Conservation (phyloP, 495 filamentous ascomycete species). For the Penicillium bialowiezense region DNA sequence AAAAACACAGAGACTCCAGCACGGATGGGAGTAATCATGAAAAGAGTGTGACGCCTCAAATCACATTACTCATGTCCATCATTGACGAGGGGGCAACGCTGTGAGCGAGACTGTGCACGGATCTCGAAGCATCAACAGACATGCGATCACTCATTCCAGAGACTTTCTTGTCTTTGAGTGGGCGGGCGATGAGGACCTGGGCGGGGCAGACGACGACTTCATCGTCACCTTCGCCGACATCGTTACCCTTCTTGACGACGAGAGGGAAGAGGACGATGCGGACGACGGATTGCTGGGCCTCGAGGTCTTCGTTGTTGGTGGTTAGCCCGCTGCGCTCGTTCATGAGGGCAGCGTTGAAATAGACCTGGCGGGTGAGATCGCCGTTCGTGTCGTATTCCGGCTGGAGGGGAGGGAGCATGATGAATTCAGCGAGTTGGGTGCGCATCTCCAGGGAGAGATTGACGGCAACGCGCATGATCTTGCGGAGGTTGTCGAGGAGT, state of each 20-base stretch:
- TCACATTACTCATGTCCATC: slow-evolving; percentile 52
- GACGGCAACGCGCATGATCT: slow-evolving; percentile 79
- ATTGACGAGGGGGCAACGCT: slow-evolving; percentile 41
- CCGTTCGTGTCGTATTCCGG: slow-evolving; percentile 93
- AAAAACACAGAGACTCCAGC: slow-evolving; percentile 6
- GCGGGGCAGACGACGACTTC: slow-evolving; percentile 93
- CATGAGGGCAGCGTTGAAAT: slow-evolving; percentile 89
- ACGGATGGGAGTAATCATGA: slow-evolving; percentile 17
- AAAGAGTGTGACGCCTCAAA: slow-evolving; percentile 46
- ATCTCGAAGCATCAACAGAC: slow-evolving; percentile 38
- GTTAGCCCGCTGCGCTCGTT: slow-evolving; percentile 78
- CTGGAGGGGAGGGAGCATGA: slow-evolving; percentile 94
- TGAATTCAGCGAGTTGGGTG: slow-evolving; percentile 90
- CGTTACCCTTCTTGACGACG: slow-evolving; percentile 91
- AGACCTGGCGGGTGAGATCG: slow-evolving; percentile 75
- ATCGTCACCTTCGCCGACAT: slow-evolving; percentile 76
- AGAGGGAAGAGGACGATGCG: slow-evolving; percentile 90
- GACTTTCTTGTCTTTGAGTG: slow-evolving; percentile 42
- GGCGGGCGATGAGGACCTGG: slow-evolving; percentile 72
- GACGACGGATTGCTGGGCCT: slow-evolving; percentile 71
- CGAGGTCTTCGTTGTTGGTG: slow-evolving; percentile 70
- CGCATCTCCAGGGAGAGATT: slow-evolving; percentile 94
- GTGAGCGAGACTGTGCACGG: slow-evolving; percentile 44
- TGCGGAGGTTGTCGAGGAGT: slow-evolving; percentile 75
- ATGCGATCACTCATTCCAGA: slow-evolving; percentile 43